Evolutionary conservation across 2,329 filamentous ascomycete genomes (phyloP).

Genomic region (Thielaviopsis euricoi): DNA sequence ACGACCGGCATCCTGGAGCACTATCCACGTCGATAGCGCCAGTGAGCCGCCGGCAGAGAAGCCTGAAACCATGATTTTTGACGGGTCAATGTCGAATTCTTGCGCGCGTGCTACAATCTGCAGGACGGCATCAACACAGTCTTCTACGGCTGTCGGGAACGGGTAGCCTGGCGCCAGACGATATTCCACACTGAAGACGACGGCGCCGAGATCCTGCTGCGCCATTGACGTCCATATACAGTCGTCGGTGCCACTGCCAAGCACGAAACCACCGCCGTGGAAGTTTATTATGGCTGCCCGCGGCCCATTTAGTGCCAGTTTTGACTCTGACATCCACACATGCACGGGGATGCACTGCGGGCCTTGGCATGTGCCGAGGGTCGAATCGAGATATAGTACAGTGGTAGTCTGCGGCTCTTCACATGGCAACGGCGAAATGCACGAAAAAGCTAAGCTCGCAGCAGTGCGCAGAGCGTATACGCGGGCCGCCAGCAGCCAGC

Average conservation of each 20-base stretch:
- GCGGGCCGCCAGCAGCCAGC: slow-evolving; percentile 27
- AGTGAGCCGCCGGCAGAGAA: slow-evolving; percentile 48
- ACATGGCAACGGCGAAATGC: slow-evolving; percentile 5
- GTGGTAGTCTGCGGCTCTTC: neutral
- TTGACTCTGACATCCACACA: slow-evolving; percentile 23
- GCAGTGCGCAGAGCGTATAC: slow-evolving; percentile 28
- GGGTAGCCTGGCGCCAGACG: slow-evolving; percentile 49
- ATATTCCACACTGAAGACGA: slow-evolving; percentile 51
- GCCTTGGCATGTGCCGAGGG: slow-evolving; percentile 21
- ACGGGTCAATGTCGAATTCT: slow-evolving; percentile 39
- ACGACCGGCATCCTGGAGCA: slow-evolving; percentile 27
- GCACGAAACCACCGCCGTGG: slow-evolving; percentile 50
- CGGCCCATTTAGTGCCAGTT: neutral
- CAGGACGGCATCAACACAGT: slow-evolving; percentile 46
- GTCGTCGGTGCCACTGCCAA: slow-evolving; percentile 47
- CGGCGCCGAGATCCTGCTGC: slow-evolving; percentile 32
- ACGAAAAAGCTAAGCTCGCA: slow-evolving; percentile 24
- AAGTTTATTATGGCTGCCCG: slow-evolving; percentile 44
- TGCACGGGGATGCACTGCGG: slow-evolving; percentile 29
- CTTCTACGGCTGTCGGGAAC: slow-evolving; percentile 48
- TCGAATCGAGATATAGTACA: slow-evolving; percentile 26
- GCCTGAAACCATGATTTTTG: slow-evolving; percentile 41
- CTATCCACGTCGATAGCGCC: slow-evolving; percentile 30
- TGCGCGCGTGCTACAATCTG: slow-evolving; percentile 40
- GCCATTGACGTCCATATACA: slow-evolving; percentile 41